phyloP scores from a whole-genome alignment of 495 filamentous ascomycete genomes.

The Penicillium crystallinum region DNA sequence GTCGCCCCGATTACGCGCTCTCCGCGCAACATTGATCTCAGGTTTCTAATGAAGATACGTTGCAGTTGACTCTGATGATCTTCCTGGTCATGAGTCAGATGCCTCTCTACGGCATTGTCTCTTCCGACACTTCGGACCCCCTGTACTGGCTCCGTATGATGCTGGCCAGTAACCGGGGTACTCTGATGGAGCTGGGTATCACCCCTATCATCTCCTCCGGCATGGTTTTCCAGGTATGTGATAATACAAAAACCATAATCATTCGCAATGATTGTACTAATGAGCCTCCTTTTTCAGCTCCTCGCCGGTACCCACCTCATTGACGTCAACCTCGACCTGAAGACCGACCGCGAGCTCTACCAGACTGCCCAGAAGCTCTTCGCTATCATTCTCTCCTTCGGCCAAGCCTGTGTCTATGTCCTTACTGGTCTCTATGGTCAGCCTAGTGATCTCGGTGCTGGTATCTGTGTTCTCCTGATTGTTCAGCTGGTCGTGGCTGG shows the following conservation, averaged over 20 bases:
- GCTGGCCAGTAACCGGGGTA: conserved; percentile 98
- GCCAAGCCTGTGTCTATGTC: conserved; percentile 94
- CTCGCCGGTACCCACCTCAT: conserved; percentile 99
- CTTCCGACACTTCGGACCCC: conserved; percentile 94
- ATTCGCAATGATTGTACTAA: conserved; percentile 18
- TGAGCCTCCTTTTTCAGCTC: conserved; percentile 44
- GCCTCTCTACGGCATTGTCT: conserved; percentile 94
- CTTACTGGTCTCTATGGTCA: conserved; percentile 96
- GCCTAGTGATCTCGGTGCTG: conserved; percentile 91
- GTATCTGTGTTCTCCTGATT: conserved; percentile 95
- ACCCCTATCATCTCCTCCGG: conserved; percentile 98
- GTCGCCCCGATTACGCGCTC: conserved; percentile 21
- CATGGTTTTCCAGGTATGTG: conserved; percentile 91
- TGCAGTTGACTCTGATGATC: conserved; percentile 85
- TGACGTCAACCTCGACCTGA: conserved; percentile 98
- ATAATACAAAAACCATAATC: neutral
- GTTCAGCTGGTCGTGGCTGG: conserved; percentile 95
- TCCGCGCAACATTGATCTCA: conserved; percentile 10
- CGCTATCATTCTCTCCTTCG: conserved; percentile 94
- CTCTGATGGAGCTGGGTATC: conserved; percentile 98
- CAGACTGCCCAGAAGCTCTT: conserved; percentile 99
- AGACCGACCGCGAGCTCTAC: conserved; percentile 98
- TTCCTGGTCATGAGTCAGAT: conserved; percentile 99
- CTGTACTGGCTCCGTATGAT: conserved; percentile 99
- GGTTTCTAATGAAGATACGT: conserved; percentile 28